phyloP scores from a whole-genome alignment of 768 basidiomycete species.

The Crucibulum laeve region DNA sequence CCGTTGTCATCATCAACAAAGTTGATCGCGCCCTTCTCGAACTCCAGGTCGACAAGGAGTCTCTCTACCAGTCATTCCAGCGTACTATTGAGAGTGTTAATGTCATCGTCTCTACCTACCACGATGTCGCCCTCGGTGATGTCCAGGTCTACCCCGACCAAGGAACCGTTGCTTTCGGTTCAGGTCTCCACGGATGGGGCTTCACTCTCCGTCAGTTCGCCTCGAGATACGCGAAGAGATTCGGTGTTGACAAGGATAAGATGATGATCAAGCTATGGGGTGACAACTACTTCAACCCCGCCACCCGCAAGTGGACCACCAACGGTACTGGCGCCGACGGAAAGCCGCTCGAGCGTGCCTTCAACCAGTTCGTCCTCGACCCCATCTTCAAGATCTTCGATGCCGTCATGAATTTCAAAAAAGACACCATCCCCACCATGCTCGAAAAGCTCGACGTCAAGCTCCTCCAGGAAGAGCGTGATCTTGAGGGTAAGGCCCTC shows the following conservation, averaged over 20 bases:
- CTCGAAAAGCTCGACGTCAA: constrained; percentile 96
- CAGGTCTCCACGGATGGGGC: constrained; percentile 99
- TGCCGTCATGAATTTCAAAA: constrained; percentile 99
- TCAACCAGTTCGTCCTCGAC: constrained; percentile 97
- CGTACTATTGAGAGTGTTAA: constrained; percentile 98
- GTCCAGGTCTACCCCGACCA: constrained; percentile 98
- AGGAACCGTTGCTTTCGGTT: constrained; percentile 98
- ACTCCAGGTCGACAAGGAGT: constrained; percentile 95
- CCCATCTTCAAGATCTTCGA: constrained; percentile 99
- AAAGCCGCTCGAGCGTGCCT: constrained; percentile 94
- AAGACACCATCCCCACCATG: constrained; percentile 77
- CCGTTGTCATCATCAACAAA: constrained; percentile 99
- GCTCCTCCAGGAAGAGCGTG: constrained; percentile 83
- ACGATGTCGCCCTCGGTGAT: constrained; percentile 91
- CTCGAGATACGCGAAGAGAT: constrained; percentile 91
- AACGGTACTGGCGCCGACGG: constrained; percentile 72
- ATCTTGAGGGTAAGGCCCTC: constrained; percentile 91
- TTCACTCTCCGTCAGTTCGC: constrained; percentile 99
- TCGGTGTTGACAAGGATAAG: constrained; percentile 98
- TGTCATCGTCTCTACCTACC: constrained; percentile 97
- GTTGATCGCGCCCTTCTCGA: constrained; percentile 99
- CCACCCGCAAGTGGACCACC: constrained; percentile 94
- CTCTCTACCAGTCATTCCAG: constrained; percentile 95
- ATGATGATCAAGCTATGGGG: constrained; percentile 99
- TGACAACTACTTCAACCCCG: constrained; percentile 98